Evolutionary conservation across 2,329 filamentous ascomycete genomes (phyloP).

Genomic region (Sporothrix humicola): DNA sequence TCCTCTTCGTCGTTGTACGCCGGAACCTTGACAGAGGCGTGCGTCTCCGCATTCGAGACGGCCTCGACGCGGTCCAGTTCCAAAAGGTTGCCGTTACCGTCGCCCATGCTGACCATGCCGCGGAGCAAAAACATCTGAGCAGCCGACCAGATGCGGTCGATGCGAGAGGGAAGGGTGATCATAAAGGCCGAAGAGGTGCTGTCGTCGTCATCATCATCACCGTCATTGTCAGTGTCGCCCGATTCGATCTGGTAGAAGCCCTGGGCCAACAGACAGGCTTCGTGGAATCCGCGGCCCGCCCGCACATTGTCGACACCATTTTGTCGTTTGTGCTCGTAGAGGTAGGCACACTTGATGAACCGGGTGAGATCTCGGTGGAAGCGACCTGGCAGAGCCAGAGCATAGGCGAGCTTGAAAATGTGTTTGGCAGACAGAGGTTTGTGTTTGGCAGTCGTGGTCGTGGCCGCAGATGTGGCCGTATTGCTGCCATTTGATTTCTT

Average conservation of each 20-base stretch:
- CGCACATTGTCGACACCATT: neutral
- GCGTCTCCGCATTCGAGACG: neutral
- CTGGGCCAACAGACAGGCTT: constrained; percentile 2
- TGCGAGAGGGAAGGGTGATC: neutral
- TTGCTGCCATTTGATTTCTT: neutral
- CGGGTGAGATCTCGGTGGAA: constrained; percentile 19
- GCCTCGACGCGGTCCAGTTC: neutral
- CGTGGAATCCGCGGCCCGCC: neutral
- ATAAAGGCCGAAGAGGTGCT: neutral
- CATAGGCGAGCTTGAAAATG: constrained; percentile 31
- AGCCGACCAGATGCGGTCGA: constrained; percentile 31
- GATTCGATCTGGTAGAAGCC: constrained; percentile 8
- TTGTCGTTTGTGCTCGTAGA: neutral
- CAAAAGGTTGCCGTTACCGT: constrained; percentile 13
- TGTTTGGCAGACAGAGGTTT: neutral
- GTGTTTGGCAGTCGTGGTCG: neutral
- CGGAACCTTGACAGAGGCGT: neutral
- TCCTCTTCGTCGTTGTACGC: neutral
- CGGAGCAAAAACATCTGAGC: constrained; percentile 26
- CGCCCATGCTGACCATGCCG: constrained; percentile 24
- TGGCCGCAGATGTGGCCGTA: neutral
- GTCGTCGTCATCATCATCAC: neutral
- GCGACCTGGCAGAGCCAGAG: constrained; percentile 21
- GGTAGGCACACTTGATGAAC: constrained; percentile 13
- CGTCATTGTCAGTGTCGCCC: neutral